Conservation (phyloP, 108 stramenopile species). For the Mediolabrus comicus region DNA sequence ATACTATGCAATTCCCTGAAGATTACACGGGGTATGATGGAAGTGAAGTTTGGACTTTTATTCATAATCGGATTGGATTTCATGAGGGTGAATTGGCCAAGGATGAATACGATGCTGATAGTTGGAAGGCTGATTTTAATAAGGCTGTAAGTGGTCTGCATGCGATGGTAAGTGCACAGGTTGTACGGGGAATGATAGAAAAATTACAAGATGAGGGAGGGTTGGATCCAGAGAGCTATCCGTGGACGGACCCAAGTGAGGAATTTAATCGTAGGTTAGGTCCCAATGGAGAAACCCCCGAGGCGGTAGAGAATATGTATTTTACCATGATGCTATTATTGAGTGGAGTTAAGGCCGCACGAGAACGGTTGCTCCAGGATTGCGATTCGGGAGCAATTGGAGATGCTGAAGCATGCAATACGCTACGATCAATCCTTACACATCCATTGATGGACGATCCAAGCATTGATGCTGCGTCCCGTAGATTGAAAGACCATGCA, state of each 20-base stretch:
- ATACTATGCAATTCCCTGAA: conserved; percentile 75
- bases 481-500: conserved; percentile 65
- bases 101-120: conserved; percentile 71
- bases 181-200: conserved; percentile 70
- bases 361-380: conserved; percentile 67
- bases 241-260: conserved; percentile 69
- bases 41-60: conserved; percentile 74
- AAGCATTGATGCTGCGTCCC: conserved; percentile 53
- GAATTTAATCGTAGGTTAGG: conserved; percentile 80
- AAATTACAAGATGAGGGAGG: conserved; percentile 57
- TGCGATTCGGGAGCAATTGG: conserved; percentile 59
- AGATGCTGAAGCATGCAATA: conserved; percentile 32
- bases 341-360: conserved; percentile 76
- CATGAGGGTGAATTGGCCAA: conserved; percentile 8
- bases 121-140: conserved; percentile 92
- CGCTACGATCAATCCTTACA: conserved; percentile 47
- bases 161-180: conserved; percentile 79
- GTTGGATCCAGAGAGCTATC: conserved; percentile 47
- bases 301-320: conserved; percentile 92
- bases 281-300: conserved; percentile 70
- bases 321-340: conserved; percentile 92
- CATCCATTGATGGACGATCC: conserved; percentile 63
- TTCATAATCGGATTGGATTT: conserved; percentile 81
- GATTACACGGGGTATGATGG: conserved; percentile 91
- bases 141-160: conserved; percentile 86